phyloP scores from a whole-genome alignment of 768 basidiomycete species.

The Trametes maxima region DNA sequence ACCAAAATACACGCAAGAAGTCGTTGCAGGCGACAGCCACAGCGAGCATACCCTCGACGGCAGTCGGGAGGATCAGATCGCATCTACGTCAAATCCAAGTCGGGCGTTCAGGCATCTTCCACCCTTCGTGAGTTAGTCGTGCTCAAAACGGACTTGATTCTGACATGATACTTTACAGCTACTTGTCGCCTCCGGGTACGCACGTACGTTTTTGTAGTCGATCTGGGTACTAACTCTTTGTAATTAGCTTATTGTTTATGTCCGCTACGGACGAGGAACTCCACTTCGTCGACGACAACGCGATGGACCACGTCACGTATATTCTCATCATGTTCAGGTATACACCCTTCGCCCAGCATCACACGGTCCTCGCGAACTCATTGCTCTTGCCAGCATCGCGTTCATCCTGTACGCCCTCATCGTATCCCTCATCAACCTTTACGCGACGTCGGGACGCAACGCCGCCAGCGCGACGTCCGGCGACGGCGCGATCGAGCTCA shows the following conservation, averaged over 20 bases:
- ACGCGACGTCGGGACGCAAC: slow-evolving; percentile 62
- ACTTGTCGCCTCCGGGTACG: slow-evolving; percentile 72
- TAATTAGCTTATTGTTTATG: slow-evolving; percentile 79
- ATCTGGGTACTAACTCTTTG: background rate
- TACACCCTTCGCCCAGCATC: slow-evolving; percentile 17
- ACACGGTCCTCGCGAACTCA: background rate
- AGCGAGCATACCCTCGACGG: slow-evolving; percentile 70
- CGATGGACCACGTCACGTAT: slow-evolving; percentile 93
- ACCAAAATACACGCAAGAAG: slow-evolving; percentile 37
- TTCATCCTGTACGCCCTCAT: slow-evolving; percentile 80
- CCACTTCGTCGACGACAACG: slow-evolving; percentile 61
- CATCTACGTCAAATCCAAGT: slow-evolving; percentile 37
- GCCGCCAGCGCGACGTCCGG: slow-evolving; percentile 34
- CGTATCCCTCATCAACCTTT: slow-evolving; percentile 70
- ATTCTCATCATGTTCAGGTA: slow-evolving; percentile 83
- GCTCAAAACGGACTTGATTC: background rate
- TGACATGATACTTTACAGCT: slow-evolving; percentile 45
- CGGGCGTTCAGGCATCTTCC: slow-evolving; percentile 84
- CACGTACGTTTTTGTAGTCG: background rate
- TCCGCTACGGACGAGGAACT: slow-evolving; percentile 93
- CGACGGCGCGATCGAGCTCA: slow-evolving; percentile 47
- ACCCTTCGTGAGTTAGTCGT: slow-evolving; percentile 69
- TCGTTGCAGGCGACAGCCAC: slow-evolving; percentile 49
- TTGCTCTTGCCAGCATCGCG: slow-evolving; percentile 49
- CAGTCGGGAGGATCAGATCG: slow-evolving; percentile 33